Evolutionary conservation across 164 flowering plant genomes (phyloP).

Genomic region (Umbilicus rupestris): DNA sequence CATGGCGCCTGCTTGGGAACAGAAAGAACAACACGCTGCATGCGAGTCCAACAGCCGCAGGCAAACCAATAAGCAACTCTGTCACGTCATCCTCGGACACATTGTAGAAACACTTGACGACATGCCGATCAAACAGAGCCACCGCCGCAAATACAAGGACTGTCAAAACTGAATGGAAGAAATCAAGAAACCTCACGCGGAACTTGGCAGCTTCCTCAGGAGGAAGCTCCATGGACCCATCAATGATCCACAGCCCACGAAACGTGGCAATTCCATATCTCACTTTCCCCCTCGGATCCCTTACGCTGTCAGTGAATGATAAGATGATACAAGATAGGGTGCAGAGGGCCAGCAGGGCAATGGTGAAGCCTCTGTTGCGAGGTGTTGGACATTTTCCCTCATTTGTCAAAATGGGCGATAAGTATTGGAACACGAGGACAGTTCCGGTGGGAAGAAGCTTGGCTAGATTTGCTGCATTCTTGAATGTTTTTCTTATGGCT

Average conservation of each 20-base stretch:
- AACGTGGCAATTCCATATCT: slow-evolving; percentile 10
- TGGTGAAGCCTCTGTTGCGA: slow-evolving; percentile 3
- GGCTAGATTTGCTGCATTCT: slow-evolving; percentile 12
- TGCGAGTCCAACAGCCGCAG: slow-evolving; percentile 5
- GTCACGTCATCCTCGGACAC: slow-evolving; percentile 6
- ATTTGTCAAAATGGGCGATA: slow-evolving; percentile 12
- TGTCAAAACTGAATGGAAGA: slow-evolving; percentile 9
- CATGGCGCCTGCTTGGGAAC: slow-evolving; percentile 11
- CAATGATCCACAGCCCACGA: slow-evolving; percentile 9
- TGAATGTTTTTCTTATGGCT: slow-evolving; percentile 13
- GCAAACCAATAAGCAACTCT: slow-evolving; percentile 10
- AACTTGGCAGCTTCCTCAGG: slow-evolving; percentile 6
- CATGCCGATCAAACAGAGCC: slow-evolving; percentile 12
- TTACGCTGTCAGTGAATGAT: slow-evolving; percentile 13
- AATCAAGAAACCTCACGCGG: slow-evolving; percentile 9
- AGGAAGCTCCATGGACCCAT: slow-evolving; percentile 9
- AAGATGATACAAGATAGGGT: slow-evolving; percentile 8
- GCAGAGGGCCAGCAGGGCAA: slow-evolving; percentile 6
- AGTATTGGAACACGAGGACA: slow-evolving; percentile 12
- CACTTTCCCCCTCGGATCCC: slow-evolving; percentile 12
- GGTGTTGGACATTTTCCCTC: slow-evolving; percentile 10
- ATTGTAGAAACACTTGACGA: slow-evolving; percentile 10
- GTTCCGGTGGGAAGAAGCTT: slow-evolving; percentile 14
- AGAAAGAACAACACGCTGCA: slow-evolving; percentile 11
- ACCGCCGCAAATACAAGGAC: slow-evolving; percentile 9